A percentile compares a stretch with the other conserved stretches of the same genome.
phyloP scores from a whole-genome alignment of 2,329 filamentous ascomycete genomes.

The Madurella fahalii region DNA sequence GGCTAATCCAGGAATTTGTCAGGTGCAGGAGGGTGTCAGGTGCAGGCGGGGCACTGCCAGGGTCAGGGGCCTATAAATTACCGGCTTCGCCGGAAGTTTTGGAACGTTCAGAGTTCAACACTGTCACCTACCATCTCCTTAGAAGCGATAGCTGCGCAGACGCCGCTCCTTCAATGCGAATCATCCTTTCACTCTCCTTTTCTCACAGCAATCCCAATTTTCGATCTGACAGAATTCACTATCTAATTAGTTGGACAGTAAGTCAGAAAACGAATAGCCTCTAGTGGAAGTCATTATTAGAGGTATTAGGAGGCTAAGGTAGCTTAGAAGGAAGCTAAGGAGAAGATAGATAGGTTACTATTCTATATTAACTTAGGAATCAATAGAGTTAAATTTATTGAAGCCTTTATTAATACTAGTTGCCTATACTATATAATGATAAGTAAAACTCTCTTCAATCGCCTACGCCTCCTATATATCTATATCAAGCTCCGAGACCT shows the following conservation, averaged over 20 bases:
- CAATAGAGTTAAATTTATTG: not conserved
- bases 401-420: not conserved
- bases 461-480: not conserved
- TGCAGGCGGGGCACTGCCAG: too few species aligned
- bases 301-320: not conserved
- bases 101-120: too few species aligned
- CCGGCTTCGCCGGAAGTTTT: too few species aligned
- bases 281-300: not conserved
- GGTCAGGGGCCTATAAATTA: too few species aligned
- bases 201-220: too few species aligned
- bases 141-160: too few species aligned
- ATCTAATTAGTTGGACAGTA: not conserved
- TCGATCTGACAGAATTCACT: too few species aligned
- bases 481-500: not conserved
- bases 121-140: too few species aligned
- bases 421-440: not conserved
- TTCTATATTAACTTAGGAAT: conserved; percentile 1
- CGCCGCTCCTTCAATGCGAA: too few species aligned
- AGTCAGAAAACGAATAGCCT: not conserved
- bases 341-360: not conserved
- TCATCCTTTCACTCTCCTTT: not conserved
- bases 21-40: too few species aligned
- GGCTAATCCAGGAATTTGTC: too few species aligned
- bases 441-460: not conserved
- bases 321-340: not conserved